Percentiles rank a stretch among this genome's conserved stretches.
Evolutionary conservation across 208 protist species (phyloP).

Genomic region (Trypanosoma scelopori): DNA sequence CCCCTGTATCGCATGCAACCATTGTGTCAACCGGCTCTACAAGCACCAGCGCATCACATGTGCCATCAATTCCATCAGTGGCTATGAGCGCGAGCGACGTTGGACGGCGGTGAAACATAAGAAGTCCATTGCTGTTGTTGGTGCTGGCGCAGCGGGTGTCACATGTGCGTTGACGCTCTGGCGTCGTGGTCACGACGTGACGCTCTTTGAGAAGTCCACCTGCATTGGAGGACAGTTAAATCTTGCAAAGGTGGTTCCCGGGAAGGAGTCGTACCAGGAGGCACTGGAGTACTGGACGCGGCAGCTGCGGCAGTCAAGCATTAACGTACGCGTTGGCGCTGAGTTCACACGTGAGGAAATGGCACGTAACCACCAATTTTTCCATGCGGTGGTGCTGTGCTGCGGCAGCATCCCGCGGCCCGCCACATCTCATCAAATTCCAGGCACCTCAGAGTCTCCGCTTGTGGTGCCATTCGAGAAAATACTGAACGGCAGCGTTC

Average conservation of each 20-base stretch:
- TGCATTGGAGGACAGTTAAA: slow-evolving; percentile 93
- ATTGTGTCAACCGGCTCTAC: slow-evolving; percentile 94
- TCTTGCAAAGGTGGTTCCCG: slow-evolving; percentile 91
- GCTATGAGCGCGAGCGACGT: slow-evolving; percentile 83
- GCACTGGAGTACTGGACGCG: slow-evolving; percentile 90
- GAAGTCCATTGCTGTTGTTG: slow-evolving; percentile 89
- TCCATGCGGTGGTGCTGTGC: slow-evolving; percentile 79
- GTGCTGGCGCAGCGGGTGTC: slow-evolving; percentile 89
- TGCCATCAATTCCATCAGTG: slow-evolving; percentile 90
- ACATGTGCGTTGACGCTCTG: slow-evolving; percentile 89
- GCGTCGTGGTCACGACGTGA: slow-evolving; percentile 90
- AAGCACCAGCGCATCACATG: slow-evolving; percentile 85
- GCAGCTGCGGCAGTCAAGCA: slow-evolving; percentile 72
- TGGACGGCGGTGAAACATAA: slow-evolving; percentile 49
- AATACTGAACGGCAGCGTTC: slow-evolving; percentile 81
- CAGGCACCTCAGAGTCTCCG: slow-evolving; percentile 58
- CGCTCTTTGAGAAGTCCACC: slow-evolving; percentile 75
- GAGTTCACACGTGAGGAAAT: slow-evolving; percentile 83
- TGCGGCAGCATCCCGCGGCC: slow-evolving; percentile 65
- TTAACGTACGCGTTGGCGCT: slow-evolving; percentile 73
- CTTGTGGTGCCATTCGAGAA: slow-evolving; percentile 72
- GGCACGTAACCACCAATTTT: slow-evolving; percentile 75
- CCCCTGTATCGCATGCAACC: slow-evolving; percentile 95
- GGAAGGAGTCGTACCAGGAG: slow-evolving; percentile 93
- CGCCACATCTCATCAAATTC: slow-evolving; percentile 65